phyloP scores from a whole-genome alignment of 306 rosid species.

The Luffa aegyptiaca region DNA sequence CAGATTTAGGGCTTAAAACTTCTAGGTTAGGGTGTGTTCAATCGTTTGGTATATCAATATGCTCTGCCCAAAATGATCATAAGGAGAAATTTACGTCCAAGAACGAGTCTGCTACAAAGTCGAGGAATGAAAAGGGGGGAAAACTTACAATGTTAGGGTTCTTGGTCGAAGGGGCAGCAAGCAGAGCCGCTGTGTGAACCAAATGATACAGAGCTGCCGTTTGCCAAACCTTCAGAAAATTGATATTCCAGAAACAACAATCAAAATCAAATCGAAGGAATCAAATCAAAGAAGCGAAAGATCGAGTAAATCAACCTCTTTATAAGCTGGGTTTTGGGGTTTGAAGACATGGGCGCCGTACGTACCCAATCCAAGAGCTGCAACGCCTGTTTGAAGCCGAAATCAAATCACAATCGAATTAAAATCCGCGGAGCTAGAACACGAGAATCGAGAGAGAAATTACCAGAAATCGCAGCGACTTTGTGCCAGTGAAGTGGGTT shows the following conservation, averaged over 20 bases:
- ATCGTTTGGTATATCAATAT: background rate
- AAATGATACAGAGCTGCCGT: slow-evolving; percentile 91
- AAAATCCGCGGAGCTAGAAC: background rate
- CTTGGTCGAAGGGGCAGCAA: slow-evolving; percentile 69
- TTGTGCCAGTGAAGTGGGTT: slow-evolving; percentile 74
- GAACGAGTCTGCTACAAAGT: background rate
- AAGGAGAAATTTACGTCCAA: background rate
- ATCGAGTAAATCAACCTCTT: slow-evolving; percentile 33
- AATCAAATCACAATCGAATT: background rate
- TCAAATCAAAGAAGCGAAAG: slow-evolving; percentile 7
- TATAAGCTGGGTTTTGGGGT: slow-evolving; percentile 68
- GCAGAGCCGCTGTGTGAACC: slow-evolving; percentile 83
- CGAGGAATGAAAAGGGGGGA: background rate
- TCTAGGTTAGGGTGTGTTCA: background rate
- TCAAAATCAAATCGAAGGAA: background rate
- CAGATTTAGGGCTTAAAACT: background rate
- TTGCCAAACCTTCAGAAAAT: slow-evolving; percentile 66
- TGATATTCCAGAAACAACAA: background rate
- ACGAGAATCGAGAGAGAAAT: background rate
- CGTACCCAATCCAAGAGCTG: slow-evolving; percentile 83
- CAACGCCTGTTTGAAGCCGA: slow-evolving; percentile 45
- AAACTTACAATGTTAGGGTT: slow-evolving; percentile 59
- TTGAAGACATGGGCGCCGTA: slow-evolving; percentile 85
- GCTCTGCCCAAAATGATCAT: background rate
- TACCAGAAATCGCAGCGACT: slow-evolving; percentile 82